Percentiles rank a stretch among this genome's conserved stretches.
These are phyloP conservation scores for Adenanthera pavonina DNA, from an alignment of 306 rosid species.

Conservation along the genomic window DNA sequence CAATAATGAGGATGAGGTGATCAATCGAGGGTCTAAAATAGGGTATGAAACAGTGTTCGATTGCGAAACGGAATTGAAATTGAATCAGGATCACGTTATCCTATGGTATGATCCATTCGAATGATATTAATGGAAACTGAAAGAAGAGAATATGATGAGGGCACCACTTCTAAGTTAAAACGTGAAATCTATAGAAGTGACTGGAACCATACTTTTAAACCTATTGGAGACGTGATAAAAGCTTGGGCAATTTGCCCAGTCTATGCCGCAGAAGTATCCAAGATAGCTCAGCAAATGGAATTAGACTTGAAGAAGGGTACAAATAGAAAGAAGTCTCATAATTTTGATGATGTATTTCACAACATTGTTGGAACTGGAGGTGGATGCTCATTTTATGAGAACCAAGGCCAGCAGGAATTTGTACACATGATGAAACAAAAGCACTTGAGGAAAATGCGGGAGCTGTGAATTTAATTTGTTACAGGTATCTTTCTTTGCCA, in stretches of 20 bases:
- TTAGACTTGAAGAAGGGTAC: not conserved
- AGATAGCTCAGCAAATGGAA: not conserved
- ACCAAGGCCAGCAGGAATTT: too few species aligned
- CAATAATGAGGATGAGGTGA: not conserved
- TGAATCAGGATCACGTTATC: not conserved
- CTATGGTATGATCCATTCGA: not conserved
- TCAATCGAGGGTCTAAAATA: too few species aligned
- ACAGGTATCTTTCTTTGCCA: too few species aligned
- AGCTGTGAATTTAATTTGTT: too few species aligned
- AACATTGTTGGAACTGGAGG: too few species aligned
- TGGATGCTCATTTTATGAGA: too few species aligned
- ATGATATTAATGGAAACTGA: not conserved
- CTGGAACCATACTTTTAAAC: too few species aligned
- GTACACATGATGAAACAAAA: too few species aligned
- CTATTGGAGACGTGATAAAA: not conserved
- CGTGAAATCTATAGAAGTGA: not conserved
- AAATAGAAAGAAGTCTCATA: not conserved
- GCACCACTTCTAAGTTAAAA: not conserved
- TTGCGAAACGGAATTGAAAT: too few species aligned
- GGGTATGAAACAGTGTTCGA: not conserved
- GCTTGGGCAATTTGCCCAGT: not conserved
- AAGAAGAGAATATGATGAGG: not conserved
- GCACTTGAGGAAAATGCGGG: too few species aligned
- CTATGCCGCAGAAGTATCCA: not conserved
- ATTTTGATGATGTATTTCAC: too few species aligned